Conservation (phyloP, 805 yeast genomes). For the Nakazawaea anatomiae region DNA sequence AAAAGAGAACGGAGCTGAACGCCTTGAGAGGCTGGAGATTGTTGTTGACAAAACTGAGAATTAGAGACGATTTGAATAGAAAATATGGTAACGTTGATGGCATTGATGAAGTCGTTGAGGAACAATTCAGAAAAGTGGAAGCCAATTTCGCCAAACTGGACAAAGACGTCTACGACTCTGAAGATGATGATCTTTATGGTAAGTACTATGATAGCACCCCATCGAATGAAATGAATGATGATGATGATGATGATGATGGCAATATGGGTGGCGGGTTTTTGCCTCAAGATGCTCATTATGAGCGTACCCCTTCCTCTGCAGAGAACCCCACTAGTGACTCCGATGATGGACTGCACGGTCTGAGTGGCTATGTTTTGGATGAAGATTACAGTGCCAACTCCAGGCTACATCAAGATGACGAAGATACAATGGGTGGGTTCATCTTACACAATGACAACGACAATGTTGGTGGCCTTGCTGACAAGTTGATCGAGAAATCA, state of each 20-base stretch:
- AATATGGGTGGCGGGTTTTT: conserved; percentile 11
- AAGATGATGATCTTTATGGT: conserved; percentile 17
- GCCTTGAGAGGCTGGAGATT: conserved; percentile 51
- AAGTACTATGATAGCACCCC: conserved; percentile 13
- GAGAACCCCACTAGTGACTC: neutral
- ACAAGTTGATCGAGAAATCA: neutral
- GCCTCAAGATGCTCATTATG: neutral
- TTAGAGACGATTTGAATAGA: conserved; percentile 37
- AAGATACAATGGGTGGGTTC: too few relatives aligned
- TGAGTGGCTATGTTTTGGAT: neutral
- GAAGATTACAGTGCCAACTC: neutral
- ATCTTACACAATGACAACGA: neutral
- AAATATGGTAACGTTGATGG: conserved; percentile 41
- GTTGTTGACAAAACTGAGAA: conserved; percentile 43
- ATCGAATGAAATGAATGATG: conserved; percentile 11
- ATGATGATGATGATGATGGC: conserved; percentile 7
- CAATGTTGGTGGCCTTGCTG: neutral
- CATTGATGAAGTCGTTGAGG: conserved; percentile 8
- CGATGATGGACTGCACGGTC: neutral
- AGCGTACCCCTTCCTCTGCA: neutral
- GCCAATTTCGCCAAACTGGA: neutral
- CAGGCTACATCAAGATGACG: neutral
- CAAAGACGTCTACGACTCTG: neutral
- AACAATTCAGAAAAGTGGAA: conserved; percentile 2
- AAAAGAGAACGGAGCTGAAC: conserved; percentile 36